These are phyloP conservation scores for Suillus hirtellus DNA, from an alignment of 768 basidiomycete species.

Conservation along the genomic window DNA sequence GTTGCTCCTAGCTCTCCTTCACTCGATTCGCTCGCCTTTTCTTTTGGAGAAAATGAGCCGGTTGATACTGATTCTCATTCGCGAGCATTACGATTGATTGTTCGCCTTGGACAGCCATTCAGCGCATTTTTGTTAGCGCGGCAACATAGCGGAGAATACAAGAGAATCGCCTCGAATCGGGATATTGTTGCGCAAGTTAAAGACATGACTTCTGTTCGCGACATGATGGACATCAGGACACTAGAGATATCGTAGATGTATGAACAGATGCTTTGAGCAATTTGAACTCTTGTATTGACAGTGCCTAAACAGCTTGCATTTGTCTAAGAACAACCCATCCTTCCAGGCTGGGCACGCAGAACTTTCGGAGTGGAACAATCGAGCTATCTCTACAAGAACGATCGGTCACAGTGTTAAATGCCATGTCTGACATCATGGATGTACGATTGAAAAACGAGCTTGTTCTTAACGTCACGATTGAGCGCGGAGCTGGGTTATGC, in stretches of 20 bases:
- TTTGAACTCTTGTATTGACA: not conserved
- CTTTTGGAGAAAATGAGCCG: not conserved
- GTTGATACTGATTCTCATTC: not conserved
- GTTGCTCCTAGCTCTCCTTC: not conserved
- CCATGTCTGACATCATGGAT: no score
- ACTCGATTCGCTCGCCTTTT: not conserved
- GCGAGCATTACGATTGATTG: not conserved
- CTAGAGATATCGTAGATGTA: not conserved
- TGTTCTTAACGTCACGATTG: no score
- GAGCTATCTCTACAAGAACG: no score
- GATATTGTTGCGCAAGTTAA: not conserved
- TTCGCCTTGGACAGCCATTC: not conserved
- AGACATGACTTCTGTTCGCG: not conserved
- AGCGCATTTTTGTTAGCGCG: not conserved
- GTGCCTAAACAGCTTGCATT: not conserved
- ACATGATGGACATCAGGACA: not conserved
- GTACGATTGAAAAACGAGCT: no score
- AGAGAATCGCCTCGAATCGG: not conserved
- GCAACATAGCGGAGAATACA: not conserved
- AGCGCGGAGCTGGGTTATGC: not conserved
- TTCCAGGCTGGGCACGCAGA: no score
- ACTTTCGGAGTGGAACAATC: no score
- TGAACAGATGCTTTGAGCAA: not conserved
- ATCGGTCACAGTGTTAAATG: no score
- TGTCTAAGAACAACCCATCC: no score